Evolutionary conservation across 306 rosid species (phyloP), one percentile per base, ranked within the genome.

Genomic region (Dalbergia oliveri): DNA sequence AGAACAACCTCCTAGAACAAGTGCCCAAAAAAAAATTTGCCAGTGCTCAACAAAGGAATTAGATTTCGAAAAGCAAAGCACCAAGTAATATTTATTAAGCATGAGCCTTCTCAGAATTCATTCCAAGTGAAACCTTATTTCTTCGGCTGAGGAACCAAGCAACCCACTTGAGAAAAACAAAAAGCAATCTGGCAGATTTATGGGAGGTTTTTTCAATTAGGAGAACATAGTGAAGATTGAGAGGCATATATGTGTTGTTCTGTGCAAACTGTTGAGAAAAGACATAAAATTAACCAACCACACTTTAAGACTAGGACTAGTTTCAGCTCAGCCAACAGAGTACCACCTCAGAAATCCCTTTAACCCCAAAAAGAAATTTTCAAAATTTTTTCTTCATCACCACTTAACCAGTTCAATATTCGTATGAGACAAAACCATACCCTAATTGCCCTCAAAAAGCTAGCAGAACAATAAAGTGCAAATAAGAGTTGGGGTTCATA

Each of bases 31-130:
- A 53, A 43, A 62, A 56, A 66, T 57, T 47, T 39, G 63, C 34
- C 0, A 39, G 50, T 39, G 61, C 61, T 57, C 11, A 14, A 43
- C 12, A 69, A 18, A 41, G 54, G 68, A 43, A 77, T 43, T 66
- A 78, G 73, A 79, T 61, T 63, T 79, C 69, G 10, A 35, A 69
- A 31, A 31, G 11, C 76, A 35, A 69, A 66, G 8, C 13, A 81
- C 18, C 16, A 35, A 18, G 35, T 43, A 45, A 43, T 54, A 23
- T 19, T 68, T 47, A 35, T n/a, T 50, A 3, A 81, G 47, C 65
- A 51, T n/a, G 51, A 3, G 15, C 33, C 56, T 51, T 56, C 37
- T 49, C 50, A 69, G 34, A 76, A 35, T 57, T 37, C 26, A 26
- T 61, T 31, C 66, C 23, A 49, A 12, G 57, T 69, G 18, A 76